These are phyloP conservation scores for Heliocybe sulcata DNA, from an alignment of 1,284 basidiomycete species.

Conservation along the genomic window DNA sequence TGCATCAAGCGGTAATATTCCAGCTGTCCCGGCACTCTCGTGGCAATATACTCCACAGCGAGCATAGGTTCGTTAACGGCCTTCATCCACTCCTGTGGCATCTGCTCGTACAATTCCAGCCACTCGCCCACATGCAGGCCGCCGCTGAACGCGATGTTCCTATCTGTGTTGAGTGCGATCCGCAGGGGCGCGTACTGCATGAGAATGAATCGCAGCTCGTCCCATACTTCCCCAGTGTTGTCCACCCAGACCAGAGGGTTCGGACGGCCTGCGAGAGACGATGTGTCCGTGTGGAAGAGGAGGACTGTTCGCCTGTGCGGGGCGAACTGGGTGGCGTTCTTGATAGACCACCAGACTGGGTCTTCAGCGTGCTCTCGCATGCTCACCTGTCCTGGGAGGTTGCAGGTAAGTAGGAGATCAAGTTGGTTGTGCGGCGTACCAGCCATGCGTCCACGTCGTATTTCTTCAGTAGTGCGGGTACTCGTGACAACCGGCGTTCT, in stretches of 20 bases:
- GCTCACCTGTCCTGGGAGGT: constrained; percentile 26
- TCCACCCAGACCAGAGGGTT: constrained; percentile 43
- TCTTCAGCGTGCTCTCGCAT: constrained; percentile 49
- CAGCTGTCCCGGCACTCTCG: constrained; percentile 32
- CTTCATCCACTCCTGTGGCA: constrained; percentile 35
- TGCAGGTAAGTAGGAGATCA: neutral
- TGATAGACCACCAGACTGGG: constrained; percentile 44
- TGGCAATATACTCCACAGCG: constrained; percentile 41
- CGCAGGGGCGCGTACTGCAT: constrained; percentile 26
- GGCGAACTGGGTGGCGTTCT: constrained; percentile 40
- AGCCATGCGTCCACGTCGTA: constrained; percentile 38
- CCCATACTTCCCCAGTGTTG: constrained; percentile 44
- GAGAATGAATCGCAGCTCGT: constrained; percentile 29
- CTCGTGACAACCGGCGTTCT: constrained; percentile 28
- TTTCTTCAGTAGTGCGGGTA: constrained; percentile 35
- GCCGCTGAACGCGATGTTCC: constrained; percentile 39
- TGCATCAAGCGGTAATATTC: constrained; percentile 36
- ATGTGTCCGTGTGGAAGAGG: constrained; percentile 39
- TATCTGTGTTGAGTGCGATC: constrained; percentile 41
- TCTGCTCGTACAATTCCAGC: constrained; percentile 26
- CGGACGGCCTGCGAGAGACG: constrained; percentile 24
- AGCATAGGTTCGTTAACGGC: constrained; percentile 37
- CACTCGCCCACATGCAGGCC: constrained; percentile 45
- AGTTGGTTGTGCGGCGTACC: constrained; percentile 17
- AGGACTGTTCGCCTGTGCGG: constrained; percentile 41